Conservation (phyloP, 1,284 basidiomycete species). For the Apiotrichum montevideense region DNA sequence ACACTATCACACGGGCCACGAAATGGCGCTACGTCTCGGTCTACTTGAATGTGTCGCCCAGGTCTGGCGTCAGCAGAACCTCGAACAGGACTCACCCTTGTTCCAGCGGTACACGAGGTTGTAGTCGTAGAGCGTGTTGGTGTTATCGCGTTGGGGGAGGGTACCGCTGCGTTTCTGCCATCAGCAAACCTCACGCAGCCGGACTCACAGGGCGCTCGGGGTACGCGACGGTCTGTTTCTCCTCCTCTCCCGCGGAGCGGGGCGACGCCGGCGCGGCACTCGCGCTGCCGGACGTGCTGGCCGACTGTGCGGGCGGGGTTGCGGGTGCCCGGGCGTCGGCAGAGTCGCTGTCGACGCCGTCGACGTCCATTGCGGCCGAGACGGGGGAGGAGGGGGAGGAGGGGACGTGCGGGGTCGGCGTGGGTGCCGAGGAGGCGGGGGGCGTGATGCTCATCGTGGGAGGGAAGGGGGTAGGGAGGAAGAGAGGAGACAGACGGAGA, state of each 20-base stretch:
- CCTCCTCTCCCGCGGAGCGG: neutral
- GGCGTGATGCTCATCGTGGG: slow-evolving; percentile 18
- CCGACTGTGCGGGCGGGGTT: neutral
- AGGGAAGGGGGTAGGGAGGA: neutral
- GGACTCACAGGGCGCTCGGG: neutral
- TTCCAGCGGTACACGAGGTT: slow-evolving; percentile 41
- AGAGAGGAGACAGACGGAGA: neutral
- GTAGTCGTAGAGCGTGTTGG: slow-evolving; percentile 25
- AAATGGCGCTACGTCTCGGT: no score
- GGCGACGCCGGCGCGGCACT: neutral
- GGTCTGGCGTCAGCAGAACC: slow-evolving; percentile 21
- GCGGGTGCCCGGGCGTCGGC: neutral
- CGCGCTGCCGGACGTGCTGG: neutral
- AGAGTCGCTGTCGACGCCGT: neutral
- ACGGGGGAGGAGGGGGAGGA: neutral
- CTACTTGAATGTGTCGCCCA: slow-evolving; percentile 31
- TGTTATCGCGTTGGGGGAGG: slow-evolving; percentile 3
- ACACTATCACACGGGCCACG: no score
- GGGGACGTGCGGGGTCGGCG: slow-evolving; percentile 16
- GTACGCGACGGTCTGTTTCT: no score
- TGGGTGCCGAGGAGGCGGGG: slow-evolving; percentile 25
- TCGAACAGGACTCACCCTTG: slow-evolving; percentile 17
- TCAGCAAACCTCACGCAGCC: slow-evolving; percentile 1
- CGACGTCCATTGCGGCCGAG: neutral
- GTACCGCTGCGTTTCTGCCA: neutral